Conservation (phyloP, 768 basidiomycete genomes). For the Leccinum imitatum region DNA sequence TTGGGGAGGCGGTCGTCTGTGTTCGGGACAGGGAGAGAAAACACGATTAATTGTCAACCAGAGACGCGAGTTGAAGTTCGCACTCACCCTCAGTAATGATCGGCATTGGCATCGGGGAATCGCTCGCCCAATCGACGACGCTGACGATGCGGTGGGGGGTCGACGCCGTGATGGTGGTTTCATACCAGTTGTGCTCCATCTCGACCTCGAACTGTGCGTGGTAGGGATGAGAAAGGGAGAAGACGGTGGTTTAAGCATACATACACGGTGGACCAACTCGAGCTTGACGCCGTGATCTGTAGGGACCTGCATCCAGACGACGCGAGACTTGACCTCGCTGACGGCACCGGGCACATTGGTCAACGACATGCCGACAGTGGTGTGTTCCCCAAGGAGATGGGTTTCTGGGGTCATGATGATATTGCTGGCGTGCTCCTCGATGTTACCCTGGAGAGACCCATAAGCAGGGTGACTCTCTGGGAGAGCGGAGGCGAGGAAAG, state of each 20-base stretch:
- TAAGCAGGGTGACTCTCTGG: conserved; percentile 43
- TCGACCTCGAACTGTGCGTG: conserved; percentile 74
- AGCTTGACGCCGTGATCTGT: conserved; percentile 60
- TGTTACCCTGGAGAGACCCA: conserved; percentile 46
- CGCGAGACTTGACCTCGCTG: conserved; percentile 68
- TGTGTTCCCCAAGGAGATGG: no score
- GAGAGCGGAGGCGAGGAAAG: conserved; percentile 79
- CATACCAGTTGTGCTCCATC: conserved; percentile 96
- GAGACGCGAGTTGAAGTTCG: not conserved
- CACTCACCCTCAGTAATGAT: conserved; percentile 16
- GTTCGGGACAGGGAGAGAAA: not conserved
- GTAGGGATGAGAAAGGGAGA: not conserved
- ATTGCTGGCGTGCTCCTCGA: conserved; percentile 32
- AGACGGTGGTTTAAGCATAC: not conserved
- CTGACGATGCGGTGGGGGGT: conserved; percentile 80
- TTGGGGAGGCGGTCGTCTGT: conserved; percentile 24
- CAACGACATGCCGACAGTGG: no score
- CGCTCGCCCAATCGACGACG: conserved; percentile 94
- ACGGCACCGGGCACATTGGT: no score
- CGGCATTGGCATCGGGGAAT: conserved; percentile 50
- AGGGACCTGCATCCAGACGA: conserved; percentile 84
- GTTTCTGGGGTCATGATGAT: no score
- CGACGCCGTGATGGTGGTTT: conserved; percentile 74
- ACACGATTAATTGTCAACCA: not conserved
- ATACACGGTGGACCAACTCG: conserved; percentile 60